Conservation (phyloP, 805 yeast species). For the Phaffomyces antillensis region DNA sequence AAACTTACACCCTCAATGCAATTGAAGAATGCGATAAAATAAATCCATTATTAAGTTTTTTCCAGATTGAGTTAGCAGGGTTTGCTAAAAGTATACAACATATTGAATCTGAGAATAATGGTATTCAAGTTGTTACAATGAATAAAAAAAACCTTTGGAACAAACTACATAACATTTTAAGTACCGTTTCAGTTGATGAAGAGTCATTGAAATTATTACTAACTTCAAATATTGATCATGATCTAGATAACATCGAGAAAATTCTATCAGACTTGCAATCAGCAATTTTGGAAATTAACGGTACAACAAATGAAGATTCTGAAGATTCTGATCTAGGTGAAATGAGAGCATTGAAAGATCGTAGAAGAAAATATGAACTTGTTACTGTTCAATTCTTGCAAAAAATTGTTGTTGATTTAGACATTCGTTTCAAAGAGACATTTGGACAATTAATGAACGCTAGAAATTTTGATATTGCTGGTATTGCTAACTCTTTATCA, state of each 20-base stretch:
- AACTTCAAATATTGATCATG: conserved; percentile 41
- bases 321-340: conserved; percentile 40
- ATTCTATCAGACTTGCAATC: conserved; percentile 49
- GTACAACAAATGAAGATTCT: conserved; percentile 22
- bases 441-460: conserved; percentile 24
- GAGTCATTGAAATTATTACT: conserved; percentile 42
- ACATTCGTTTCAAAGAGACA: conserved; percentile 33
- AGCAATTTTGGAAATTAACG: conserved; percentile 60
- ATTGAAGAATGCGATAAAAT: conserved; percentile 47
- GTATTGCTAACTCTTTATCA: conserved; percentile 21
- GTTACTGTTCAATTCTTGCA: conserved; percentile 45
- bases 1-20: conserved; percentile 36
- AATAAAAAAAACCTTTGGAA: conserved; percentile 72
- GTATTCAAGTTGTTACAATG: conserved; percentile 74
- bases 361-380: conserved; percentile 50
- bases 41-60: conserved; percentile 46
- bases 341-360: conserved; percentile 68
- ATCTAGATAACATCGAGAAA: conserved; percentile 44
- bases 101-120: conserved; percentile 71
- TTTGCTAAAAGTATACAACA: conserved; percentile 62
- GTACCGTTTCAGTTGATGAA: conserved; percentile 62
- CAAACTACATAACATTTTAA: conserved; percentile 60
- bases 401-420: conserved; percentile 38
- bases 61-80: conserved; percentile 54
- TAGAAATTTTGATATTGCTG: conserved; percentile 22